These are phyloP conservation scores for Stephanodiscus triporus DNA, from an alignment of 108 stramenopile species.

Conservation along the genomic window DNA sequence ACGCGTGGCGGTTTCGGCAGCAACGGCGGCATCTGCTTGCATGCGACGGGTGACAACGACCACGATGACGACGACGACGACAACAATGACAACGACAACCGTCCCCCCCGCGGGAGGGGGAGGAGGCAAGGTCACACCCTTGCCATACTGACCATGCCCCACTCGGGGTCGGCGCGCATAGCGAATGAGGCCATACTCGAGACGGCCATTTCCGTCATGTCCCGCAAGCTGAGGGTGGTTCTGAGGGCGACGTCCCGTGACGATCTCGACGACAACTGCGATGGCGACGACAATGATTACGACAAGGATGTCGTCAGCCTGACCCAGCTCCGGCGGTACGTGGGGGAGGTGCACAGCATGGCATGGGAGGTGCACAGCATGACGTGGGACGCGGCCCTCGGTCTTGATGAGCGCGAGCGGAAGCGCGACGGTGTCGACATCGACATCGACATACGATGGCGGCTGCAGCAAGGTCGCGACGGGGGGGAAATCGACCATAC, in stretches of 20 bases:
- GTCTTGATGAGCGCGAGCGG: no score
- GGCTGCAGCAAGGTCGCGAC: constrained; percentile 16
- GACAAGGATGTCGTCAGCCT: constrained; percentile 50
- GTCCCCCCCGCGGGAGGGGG: neutral
- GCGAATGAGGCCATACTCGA: constrained; percentile 90
- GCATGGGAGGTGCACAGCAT: constrained; percentile 81
- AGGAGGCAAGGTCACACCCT: constrained; percentile 65
- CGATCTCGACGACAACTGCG: constrained; percentile 14
- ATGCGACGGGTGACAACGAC: no score
- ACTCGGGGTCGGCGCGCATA: constrained; percentile 76
- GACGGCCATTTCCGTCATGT: constrained; percentile 56
- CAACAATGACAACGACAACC: no score
- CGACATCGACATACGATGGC: constrained; percentile 2
- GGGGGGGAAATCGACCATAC: constrained; percentile 51
- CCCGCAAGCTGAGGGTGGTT: constrained; percentile 66
- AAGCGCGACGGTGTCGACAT: neutral
- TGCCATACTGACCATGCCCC: constrained; percentile 83
- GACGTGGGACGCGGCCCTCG: no score
- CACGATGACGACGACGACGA: no score
- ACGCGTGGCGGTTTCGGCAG: no score
- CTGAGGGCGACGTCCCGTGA: constrained; percentile 65
- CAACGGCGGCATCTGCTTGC: no score
- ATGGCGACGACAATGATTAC: constrained; percentile 24
- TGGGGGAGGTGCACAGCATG: constrained; percentile 81
- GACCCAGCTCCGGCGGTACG: constrained; percentile 71